Conservation (phyloP, 306 rosid genomes). For the Malus sylvestris region DNA sequence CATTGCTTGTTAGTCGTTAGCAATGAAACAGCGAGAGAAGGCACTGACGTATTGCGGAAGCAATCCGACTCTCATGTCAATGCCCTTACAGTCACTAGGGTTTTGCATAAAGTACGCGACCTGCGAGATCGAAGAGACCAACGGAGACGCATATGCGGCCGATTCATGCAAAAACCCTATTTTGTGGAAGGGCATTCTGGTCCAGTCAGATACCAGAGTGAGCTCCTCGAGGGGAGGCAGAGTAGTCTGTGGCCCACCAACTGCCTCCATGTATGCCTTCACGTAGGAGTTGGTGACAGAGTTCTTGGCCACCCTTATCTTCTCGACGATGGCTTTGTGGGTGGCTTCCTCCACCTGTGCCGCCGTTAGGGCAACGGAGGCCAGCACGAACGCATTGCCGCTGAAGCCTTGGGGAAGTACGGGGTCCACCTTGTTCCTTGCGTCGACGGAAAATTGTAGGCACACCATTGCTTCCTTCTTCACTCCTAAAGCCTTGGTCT, state of each 20-base stretch:
- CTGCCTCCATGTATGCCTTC: slow-evolving; percentile 40
- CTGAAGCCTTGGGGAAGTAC: slow-evolving; percentile 54
- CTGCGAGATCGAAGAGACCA: slow-evolving; percentile 51
- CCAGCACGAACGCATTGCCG: slow-evolving; percentile 72
- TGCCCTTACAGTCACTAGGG: slow-evolving; percentile 30
- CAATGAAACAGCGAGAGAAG: slow-evolving; percentile 36
- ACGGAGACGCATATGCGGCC: slow-evolving; percentile 52
- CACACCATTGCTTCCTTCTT: slow-evolving; percentile 49
- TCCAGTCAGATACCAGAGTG: slow-evolving; percentile 74
- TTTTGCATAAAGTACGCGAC: slow-evolving; percentile 56
- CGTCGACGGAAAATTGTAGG: slow-evolving; percentile 63
- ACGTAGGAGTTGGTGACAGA: slow-evolving; percentile 44
- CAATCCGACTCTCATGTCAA: slow-evolving; percentile 57
- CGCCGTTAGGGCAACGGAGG: slow-evolving; percentile 49
- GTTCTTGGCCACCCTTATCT: slow-evolving; percentile 52
- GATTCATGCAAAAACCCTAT: slow-evolving; percentile 38
- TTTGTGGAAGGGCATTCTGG: slow-evolving; percentile 68
- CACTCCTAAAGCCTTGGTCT: slow-evolving; percentile 45
- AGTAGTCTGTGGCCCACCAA: slow-evolving; percentile 28
- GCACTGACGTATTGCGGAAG: slow-evolving; percentile 20
- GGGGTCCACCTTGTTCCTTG: slow-evolving; percentile 47
- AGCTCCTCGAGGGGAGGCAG: slow-evolving; percentile 68
- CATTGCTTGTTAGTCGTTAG: not conserved
- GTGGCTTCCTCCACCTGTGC: slow-evolving; percentile 32
- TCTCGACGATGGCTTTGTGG: slow-evolving; percentile 32